Evolutionary conservation across 768 basidiomycete genomes (phyloP).

Genomic region (Naematelia aurantialba): DNA sequence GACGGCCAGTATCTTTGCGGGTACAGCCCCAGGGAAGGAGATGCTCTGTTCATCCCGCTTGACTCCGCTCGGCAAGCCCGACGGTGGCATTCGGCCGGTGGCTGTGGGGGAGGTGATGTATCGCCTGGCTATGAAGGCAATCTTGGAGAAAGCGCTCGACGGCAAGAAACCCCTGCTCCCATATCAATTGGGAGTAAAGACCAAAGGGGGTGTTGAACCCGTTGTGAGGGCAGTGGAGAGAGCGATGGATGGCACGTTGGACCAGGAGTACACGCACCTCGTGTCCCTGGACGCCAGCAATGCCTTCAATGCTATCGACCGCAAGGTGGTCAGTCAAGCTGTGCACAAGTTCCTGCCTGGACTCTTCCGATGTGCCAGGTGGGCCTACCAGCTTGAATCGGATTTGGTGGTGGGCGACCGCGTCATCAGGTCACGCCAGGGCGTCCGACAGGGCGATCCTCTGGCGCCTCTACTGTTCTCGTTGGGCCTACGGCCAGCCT

Average conservation of each 20-base stretch:
- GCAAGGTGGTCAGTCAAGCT: conserved; percentile 1
- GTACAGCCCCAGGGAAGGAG: not conserved
- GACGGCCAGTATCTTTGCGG: not conserved
- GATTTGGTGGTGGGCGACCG: not conserved
- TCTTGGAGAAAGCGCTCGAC: conserved; percentile 2
- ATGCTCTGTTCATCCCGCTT: not conserved
- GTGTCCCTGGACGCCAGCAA: conserved; percentile 22
- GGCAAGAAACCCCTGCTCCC: not conserved
- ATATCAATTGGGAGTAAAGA: conserved; percentile 14
- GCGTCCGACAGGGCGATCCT: conserved; percentile 29
- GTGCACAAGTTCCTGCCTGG: conserved; percentile 8
- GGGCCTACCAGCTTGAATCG: conserved; percentile 4
- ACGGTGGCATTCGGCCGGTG: not conserved
- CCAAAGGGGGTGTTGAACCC: conserved; percentile 17
- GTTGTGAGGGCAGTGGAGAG: conserved; percentile 14
- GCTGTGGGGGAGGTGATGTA: conserved; percentile 19
- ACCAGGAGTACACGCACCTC: conserved; percentile 7
- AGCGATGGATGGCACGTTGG: not conserved
- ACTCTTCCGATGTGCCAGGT: conserved; percentile 7
- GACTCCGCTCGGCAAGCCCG: not conserved
- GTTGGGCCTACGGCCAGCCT: conserved; percentile 11
- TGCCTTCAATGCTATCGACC: conserved; percentile 28
- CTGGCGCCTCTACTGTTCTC: conserved; percentile 26
- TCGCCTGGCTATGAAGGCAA: conserved; percentile 18
- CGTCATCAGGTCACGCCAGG: conserved; percentile 10